phyloP scores from a whole-genome alignment of 306 rosid species.

The Prunus mira region DNA sequence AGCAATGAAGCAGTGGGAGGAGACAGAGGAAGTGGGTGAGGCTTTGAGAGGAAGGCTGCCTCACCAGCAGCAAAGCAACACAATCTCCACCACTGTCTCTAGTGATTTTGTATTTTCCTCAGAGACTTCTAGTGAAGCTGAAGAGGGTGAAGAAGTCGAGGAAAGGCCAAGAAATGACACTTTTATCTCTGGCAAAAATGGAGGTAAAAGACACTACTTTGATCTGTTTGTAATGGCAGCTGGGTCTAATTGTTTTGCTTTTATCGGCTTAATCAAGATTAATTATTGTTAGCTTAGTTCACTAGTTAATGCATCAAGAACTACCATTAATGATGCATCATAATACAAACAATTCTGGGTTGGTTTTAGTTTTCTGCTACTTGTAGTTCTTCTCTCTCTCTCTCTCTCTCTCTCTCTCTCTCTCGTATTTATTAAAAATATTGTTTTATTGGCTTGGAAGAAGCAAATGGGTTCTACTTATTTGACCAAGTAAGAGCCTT shows the following conservation, averaged over 20 bases:
- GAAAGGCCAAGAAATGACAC: conserved; percentile 10
- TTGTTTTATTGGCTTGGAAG: background rate
- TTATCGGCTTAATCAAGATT: background rate
- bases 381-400: background rate
- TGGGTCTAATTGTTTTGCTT: background rate
- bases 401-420: background rate
- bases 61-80: background rate
- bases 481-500: background rate
- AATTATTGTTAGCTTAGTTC: background rate
- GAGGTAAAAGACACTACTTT: conserved; percentile 11
- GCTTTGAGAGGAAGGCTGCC: conserved; percentile 21
- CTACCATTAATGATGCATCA: background rate
- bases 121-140: background rate
- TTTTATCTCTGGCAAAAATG: conserved; percentile 11
- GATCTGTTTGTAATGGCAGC: background rate
- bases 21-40: conserved; percentile 26
- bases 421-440: too few species aligned
- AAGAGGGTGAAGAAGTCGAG: background rate
- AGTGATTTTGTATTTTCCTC: conserved; percentile 6
- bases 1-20: conserved; percentile 20
- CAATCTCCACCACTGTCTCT: background rate
- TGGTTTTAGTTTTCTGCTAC: background rate
- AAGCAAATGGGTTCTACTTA: background rate
- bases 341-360: background rate
- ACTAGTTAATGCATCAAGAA: background rate